Percentiles rank a stretch among this genome's conserved stretches.
Evolutionary conservation across 2,329 filamentous ascomycete species (phyloP).

Genomic region (Furcasterigmium furcatum): DNA sequence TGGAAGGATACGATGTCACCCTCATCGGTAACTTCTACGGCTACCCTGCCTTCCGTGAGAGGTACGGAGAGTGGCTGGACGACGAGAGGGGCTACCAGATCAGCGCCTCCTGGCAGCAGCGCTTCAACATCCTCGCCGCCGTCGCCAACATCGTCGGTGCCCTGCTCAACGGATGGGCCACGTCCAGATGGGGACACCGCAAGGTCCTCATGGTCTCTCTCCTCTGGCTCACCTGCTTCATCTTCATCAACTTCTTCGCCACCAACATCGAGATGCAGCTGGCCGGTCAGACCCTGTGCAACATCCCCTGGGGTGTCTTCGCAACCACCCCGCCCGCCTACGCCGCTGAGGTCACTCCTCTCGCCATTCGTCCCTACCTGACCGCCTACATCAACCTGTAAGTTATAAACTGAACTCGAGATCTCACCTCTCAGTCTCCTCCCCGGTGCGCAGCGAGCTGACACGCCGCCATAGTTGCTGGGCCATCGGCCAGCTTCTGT

Average conservation of each 20-base stretch:
- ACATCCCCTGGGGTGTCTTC: conserved; percentile 41
- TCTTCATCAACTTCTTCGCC: conserved; percentile 48
- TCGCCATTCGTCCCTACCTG: conserved; percentile 37
- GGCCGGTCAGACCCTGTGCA: conserved; percentile 42
- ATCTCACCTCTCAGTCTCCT: not conserved
- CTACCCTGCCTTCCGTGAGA: conserved; percentile 33
- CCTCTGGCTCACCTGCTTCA: conserved; percentile 35
- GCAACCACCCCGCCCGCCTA: conserved; percentile 39
- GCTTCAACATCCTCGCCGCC: conserved; percentile 32
- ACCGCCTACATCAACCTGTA: conserved; percentile 40
- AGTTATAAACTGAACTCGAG: not conserved
- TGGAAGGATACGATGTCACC: conserved; percentile 49
- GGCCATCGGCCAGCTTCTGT: conserved; percentile 38
- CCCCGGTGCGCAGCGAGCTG: not conserved
- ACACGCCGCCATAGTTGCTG: conserved; percentile 22
- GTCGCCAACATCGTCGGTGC: conserved; percentile 34
- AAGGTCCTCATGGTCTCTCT: conserved; percentile 38
- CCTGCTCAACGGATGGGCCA: conserved; percentile 37
- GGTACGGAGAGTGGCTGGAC: conserved; percentile 33
- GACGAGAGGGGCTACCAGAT: conserved; percentile 39
- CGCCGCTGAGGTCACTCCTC: conserved; percentile 38
- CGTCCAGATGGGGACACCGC: conserved; percentile 38
- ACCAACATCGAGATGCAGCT: conserved; percentile 37
- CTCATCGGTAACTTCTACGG: conserved; percentile 43
- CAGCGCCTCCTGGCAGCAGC: conserved; percentile 48